These are phyloP conservation scores for Rhipidocladum racemiflorum DNA, from an alignment of 176 grass and related monocot genomes.

Conservation along the genomic window DNA sequence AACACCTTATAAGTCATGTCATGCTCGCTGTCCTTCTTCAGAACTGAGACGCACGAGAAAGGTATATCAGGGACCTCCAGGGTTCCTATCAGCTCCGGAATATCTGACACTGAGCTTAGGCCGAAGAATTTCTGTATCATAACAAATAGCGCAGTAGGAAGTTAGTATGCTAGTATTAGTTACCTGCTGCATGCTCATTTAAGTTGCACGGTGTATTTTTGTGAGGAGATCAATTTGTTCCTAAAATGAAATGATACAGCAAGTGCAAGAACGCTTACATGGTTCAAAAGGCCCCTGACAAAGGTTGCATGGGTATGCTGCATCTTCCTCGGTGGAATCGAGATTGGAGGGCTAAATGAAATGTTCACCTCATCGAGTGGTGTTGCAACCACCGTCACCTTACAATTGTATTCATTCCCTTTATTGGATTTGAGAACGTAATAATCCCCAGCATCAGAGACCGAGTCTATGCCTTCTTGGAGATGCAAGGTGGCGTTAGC, in stretches of 20 bases:
- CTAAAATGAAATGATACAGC: background rate
- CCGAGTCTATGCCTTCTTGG: slow-evolving; percentile 65
- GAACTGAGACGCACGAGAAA: slow-evolving; percentile 71
- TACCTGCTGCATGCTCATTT: background rate
- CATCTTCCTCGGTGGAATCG: slow-evolving; percentile 69
- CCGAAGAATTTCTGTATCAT: slow-evolving; percentile 71
- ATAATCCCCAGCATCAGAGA: slow-evolving; percentile 56
- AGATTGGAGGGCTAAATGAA: slow-evolving; percentile 61
- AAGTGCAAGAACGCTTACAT: slow-evolving; percentile 54
- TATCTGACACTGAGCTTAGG: slow-evolving; percentile 49
- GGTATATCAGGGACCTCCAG: slow-evolving; percentile 75
- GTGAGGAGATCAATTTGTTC: background rate
- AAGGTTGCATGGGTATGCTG: slow-evolving; percentile 91
- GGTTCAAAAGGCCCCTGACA: slow-evolving; percentile 75
- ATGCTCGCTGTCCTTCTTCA: slow-evolving; percentile 62
- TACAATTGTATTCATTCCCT: slow-evolving; percentile 69
- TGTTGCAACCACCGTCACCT: slow-evolving; percentile 67
- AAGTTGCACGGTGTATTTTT: background rate
- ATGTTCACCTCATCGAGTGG: slow-evolving; percentile 91
- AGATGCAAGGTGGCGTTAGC: slow-evolving; percentile 72
- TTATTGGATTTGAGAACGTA: slow-evolving; percentile 71
- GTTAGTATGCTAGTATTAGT: background rate
- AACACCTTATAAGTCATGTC: slow-evolving; percentile 87
- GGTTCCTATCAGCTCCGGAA: slow-evolving; percentile 80
- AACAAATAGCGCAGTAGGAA: background rate